Base-by-base conservation (phyloP, 495 filamentous ascomycete genomes). In the Hypoxylon perforatum region DNA sequence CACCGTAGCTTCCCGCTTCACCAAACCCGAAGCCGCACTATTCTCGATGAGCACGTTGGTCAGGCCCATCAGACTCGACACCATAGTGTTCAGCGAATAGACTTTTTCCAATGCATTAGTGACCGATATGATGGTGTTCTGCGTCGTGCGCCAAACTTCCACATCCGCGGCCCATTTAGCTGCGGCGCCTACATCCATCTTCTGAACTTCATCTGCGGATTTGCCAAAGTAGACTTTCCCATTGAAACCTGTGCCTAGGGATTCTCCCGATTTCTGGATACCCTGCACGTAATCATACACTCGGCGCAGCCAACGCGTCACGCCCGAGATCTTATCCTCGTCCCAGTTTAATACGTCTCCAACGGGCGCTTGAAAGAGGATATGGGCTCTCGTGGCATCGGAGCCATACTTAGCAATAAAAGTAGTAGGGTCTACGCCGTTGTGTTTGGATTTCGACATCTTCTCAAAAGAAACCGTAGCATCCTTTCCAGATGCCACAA, bases 371-470 rank as follows among this genome's bases (percentile, higher is more conserved):
- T 92, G 89, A 79, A 97, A 97, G 11, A 97, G 82, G 50, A 97
- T 88, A 69, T 97, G 93, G 1, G 92, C 92, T 45, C 93, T 84
- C 3, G 91, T 95, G 0, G 91, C 89, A 72, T 97, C 93, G 0
- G 92, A 91, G 17, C 93, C 92, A 61, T 94, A 90, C 57, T 85
- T 86, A 0, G 79, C 71, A 41, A 93, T 90, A 62, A 91, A 91
- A 0, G 69, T 75, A 0, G 83, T 85, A 0, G 93, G 93, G 70
- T 96, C 92, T n/a, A 96, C 91, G 28, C 93, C 93, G 71, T 97
- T 97, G 77, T 95, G 83, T 70, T 97, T 97, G 57, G 91, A 94
- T 76, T 97, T 97, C n/a, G 91, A 94, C 93, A 97, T 97, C 69
- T 97, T 97, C 76, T 97, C 92, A 57, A 86, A 96, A 0, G 86